Evolutionary conservation across 345 rosid genomes (phyloP).

Genomic region (Populus alba): DNA sequence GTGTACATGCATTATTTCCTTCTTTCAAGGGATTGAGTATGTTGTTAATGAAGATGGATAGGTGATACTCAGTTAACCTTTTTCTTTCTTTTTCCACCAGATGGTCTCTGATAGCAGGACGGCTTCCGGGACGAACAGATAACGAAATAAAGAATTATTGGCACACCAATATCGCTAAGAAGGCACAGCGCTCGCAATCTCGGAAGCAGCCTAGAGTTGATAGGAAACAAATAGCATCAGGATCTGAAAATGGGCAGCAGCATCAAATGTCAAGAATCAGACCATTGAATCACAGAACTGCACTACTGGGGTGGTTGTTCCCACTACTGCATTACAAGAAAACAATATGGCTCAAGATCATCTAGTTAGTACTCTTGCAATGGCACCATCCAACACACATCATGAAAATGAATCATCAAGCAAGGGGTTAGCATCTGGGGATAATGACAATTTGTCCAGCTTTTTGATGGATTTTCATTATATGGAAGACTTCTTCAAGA

Average conservation of each 20-base stretch:
- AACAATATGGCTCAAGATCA: neutral
- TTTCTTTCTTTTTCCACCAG: neutral
- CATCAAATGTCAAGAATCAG: neutral
- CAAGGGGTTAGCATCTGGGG: neutral
- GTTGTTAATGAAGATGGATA: neutral
- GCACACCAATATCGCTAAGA: conserved; percentile 39
- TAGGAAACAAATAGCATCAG: neutral
- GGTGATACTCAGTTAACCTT: neutral
- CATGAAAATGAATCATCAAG: neutral
- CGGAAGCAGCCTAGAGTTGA: neutral
- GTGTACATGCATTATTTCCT: neutral
- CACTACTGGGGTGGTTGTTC: neutral
- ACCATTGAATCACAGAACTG: neutral
- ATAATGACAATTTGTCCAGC: neutral
- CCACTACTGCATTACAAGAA: neutral
- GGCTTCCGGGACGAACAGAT: conserved; percentile 44
- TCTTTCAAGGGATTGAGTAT: neutral
- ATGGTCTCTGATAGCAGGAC: conserved; percentile 48
- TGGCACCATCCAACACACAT: neutral
- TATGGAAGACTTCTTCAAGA: conserved; percentile 33
- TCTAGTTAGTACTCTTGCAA: neutral
- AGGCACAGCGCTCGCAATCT: neutral
- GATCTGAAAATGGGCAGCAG: neutral
- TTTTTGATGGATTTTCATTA: conserved; percentile 21
- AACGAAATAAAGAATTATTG: conserved; percentile 47